Evolutionary conservation across 306 rosid genomes (phyloP).

Genomic region (Lagenaria siceraria): DNA sequence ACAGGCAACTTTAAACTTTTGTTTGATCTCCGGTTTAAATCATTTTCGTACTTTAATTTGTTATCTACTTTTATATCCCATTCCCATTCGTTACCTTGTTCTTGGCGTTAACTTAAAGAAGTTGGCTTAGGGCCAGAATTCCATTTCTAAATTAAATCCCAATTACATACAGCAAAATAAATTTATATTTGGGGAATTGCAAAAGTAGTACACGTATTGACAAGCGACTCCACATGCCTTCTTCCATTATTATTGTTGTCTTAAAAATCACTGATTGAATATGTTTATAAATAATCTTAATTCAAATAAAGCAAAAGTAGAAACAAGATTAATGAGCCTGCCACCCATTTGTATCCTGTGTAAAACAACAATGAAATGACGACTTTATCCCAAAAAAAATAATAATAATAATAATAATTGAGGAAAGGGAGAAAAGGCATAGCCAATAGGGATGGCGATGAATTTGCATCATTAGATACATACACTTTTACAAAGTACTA

Average conservation of each 20-base stretch:
- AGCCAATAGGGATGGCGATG: background rate
- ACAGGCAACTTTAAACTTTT: background rate
- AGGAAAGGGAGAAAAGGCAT: too few species aligned
- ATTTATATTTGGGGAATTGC: background rate
- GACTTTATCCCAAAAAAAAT: too few species aligned
- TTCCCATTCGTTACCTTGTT: background rate
- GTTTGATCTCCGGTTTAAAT: background rate
- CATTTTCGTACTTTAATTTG: background rate
- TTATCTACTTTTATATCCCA: background rate
- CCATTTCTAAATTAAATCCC: background rate
- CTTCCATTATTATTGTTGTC: background rate
- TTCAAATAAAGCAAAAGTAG: background rate
- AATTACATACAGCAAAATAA: background rate
- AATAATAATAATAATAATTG: background rate
- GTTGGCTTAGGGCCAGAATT: background rate
- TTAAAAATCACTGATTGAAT: background rate
- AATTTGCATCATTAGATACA: background rate
- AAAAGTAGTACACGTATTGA: background rate
- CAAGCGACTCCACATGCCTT: background rate
- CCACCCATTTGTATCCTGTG: too few species aligned
- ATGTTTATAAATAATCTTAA: background rate
- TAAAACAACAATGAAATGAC: background rate
- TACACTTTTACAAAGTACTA: background rate
- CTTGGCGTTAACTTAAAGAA: background rate
- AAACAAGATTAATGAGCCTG: background rate